phyloP scores from a whole-genome alignment of 495 filamentous ascomycete species.

The Penicillium maclennaniae region DNA sequence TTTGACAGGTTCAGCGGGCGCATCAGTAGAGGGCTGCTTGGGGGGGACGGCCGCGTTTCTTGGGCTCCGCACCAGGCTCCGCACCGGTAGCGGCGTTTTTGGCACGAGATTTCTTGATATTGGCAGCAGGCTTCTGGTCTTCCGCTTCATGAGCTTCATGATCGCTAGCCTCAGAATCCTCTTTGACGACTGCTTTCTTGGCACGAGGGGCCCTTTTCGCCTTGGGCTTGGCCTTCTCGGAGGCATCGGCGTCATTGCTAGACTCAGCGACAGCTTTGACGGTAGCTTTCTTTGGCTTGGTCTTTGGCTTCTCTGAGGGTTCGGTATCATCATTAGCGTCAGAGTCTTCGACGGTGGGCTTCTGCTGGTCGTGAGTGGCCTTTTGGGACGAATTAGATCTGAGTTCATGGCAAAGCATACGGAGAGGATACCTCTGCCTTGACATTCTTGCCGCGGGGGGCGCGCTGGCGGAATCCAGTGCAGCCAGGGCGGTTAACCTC shows the following conservation, averaged over 20 bases:
- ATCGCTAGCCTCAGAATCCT: not conserved
- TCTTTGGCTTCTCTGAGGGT: no score
- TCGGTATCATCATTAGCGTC: no score
- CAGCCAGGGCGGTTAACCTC: slow-evolving; percentile 65
- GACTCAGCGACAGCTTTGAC: not conserved
- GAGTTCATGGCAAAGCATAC: not conserved
- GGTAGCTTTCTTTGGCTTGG: slow-evolving; percentile 1
- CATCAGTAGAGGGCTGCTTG: not conserved
- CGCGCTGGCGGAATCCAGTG: slow-evolving; percentile 52
- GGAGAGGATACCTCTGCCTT: not conserved
- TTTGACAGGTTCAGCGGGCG: not conserved
- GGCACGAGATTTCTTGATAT: not conserved
- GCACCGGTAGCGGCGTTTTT: slow-evolving; percentile 23
- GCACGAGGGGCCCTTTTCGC: slow-evolving; percentile 1
- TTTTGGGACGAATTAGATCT: not conserved
- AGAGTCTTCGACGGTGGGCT: slow-evolving; percentile 17
- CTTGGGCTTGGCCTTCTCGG: not conserved
- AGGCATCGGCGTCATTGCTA: not conserved
- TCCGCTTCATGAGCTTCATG: slow-evolving; percentile 16
- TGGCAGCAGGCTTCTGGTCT: slow-evolving; percentile 8
- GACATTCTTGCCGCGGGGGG: not conserved
- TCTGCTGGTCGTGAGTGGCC: slow-evolving; percentile 9
- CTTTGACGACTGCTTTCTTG: slow-evolving; percentile 9
- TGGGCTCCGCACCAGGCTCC: slow-evolving; percentile 17
- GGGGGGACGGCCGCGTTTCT: slow-evolving; percentile 21